Percentiles rank a stretch among this genome's conserved stretches.
Evolutionary conservation across 2,329 filamentous ascomycete genomes (phyloP).

Genomic region (Xylariaceae sp.): DNA sequence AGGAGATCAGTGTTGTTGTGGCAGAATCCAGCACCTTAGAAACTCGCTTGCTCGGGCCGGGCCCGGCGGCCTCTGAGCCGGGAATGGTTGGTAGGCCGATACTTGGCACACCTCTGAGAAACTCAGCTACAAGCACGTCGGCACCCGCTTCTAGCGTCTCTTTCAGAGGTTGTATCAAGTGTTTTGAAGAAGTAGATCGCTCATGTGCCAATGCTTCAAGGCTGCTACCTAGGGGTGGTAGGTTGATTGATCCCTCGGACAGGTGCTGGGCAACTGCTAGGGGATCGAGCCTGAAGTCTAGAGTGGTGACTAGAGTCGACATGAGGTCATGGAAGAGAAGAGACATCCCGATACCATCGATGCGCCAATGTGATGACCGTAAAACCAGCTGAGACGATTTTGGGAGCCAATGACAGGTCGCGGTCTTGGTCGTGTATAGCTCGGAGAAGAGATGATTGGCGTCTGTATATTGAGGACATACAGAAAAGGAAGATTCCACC

Average conservation of each 20-base stretch:
- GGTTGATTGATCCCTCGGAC: not conserved
- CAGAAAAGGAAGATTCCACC: constrained; percentile 8
- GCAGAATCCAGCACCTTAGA: constrained; percentile 5
- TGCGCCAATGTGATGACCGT: not conserved
- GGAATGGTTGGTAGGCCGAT: constrained; percentile 21
- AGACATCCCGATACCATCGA: not conserved
- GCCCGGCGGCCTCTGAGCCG: constrained; percentile 4
- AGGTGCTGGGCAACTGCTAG: not conserved
- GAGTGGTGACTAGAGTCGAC: not conserved
- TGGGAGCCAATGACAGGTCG: not conserved
- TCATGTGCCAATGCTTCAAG: constrained; percentile 4
- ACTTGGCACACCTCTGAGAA: constrained; percentile 17
- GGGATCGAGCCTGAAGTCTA: not conserved
- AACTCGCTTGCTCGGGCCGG: constrained; percentile 5
- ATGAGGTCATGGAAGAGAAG: not conserved
- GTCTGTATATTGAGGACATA: constrained; percentile 3
- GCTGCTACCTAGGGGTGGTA: not conserved
- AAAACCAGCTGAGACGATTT: not conserved
- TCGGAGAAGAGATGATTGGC: constrained; percentile 12
- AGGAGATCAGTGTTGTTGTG: constrained; percentile 8
- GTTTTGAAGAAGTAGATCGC: not conserved
- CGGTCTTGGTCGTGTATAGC: not conserved
- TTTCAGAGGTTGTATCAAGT: not conserved
- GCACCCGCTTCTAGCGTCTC: constrained; percentile 10
- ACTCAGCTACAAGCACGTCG: constrained; percentile 14